Evolutionary conservation across 2,329 filamentous ascomycete genomes (phyloP).

Genomic region (Cordyceps cicadae): DNA sequence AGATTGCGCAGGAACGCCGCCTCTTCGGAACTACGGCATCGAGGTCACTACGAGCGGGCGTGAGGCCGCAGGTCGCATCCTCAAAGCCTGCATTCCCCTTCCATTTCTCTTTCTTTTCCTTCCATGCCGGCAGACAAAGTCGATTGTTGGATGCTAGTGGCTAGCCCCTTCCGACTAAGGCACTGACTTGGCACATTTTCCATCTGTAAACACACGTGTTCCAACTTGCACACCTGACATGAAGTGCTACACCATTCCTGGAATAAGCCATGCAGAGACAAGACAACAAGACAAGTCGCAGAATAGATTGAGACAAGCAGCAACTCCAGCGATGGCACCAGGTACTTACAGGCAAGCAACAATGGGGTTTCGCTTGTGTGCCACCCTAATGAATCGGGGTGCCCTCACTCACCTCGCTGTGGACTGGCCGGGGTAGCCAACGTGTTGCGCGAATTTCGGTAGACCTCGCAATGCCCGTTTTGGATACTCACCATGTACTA

Average conservation of each 20-base stretch:
- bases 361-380: not conserved
- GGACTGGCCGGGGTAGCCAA: no score
- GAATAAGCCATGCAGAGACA: not conserved
- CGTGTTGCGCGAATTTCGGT: no score
- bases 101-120: not conserved
- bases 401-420: not conserved
- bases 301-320: not conserved
- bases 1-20: not conserved
- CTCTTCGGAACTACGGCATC: constrained; percentile 8
- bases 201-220: not conserved
- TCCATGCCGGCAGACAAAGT: not conserved
- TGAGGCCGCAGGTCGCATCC: not conserved
- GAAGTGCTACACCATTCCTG: not conserved
- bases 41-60: not conserved
- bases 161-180: no score
- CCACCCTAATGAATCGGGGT: not conserved
- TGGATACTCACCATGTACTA: no score
- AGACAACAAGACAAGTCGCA: not conserved
- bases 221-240: not conserved
- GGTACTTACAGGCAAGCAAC: not conserved
- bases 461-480: no score
- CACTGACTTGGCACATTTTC: no score
- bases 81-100: no score
- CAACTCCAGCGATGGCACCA: not conserved
- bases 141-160: not conserved